Evolutionary conservation across 345 rosid genomes (phyloP), one percentile per base, ranked within the genome.

Genomic region (Euphorbia peplus): DNA sequence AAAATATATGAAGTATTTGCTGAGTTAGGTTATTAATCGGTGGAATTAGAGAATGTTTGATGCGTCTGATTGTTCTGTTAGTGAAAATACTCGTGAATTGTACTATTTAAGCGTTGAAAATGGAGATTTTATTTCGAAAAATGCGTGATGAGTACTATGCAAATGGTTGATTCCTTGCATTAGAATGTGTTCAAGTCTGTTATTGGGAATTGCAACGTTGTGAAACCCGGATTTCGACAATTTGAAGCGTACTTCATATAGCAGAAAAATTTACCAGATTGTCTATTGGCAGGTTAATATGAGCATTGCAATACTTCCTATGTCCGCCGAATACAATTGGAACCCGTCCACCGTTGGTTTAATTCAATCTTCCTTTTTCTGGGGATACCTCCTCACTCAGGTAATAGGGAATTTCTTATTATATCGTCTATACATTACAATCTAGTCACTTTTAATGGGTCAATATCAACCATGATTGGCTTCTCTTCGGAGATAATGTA

Each of bases 261-360:
- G 69, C 75, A 59, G 54, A 26, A 24, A 65, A 18, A 70, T 73
- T 77, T 73, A 82, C 55, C 44, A 50, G 70, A 59, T 68, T 68
- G 55, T 72, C 29, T 46, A 12, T 74, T 83, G 73, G 75, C 88
- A 91, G 98, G 97, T 93, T 70, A 93, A 93, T 48, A 93, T 93
- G 97, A 93, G 96, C 75, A 90, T 93, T 58, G 98, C 95, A 0
- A 90, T 93, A 83, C 98, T 93, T 76, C 98, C 98, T n/a, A 90
- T 90, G 96, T 88, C 96, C n/a, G 91, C 95, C 1, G 96, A 93
- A 78, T 86, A 8, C 73, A 83, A 89, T 70, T 93, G 97, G 97
- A 93, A 78, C 72, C 90, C 92, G 0, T 70, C 95, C 25, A 93
- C 97, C 0, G 95, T 93, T 70, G 98, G 98, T 73, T 47, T 93